A percentile compares a stretch with the other conserved stretches of the same genome.
Conservation (phyloP, 768 basidiomycete species). For the Roridomyces roridus region DNA sequence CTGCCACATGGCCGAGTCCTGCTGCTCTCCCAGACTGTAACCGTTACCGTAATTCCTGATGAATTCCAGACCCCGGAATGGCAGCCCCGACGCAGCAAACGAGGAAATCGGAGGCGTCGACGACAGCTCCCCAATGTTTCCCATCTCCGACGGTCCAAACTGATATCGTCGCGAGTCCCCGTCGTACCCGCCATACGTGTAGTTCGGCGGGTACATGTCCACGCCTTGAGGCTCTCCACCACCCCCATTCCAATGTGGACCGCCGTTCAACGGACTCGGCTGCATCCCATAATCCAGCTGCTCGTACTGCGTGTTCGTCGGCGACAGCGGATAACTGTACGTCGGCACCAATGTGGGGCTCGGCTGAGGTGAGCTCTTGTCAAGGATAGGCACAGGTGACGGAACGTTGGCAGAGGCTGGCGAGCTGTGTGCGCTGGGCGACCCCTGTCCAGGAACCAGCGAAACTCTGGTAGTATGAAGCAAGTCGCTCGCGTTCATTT, state of each 20-base stretch:
- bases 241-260: constrained; percentile 54
- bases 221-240: constrained; percentile 43
- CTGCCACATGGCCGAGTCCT: constrained; percentile 56
- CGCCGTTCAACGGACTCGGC: constrained; percentile 45
- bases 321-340: constrained; percentile 49
- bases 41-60: constrained; percentile 77
- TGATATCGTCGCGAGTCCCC: constrained; percentile 32
- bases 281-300: constrained; percentile 54
- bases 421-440: constrained; percentile 74
- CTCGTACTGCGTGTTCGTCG: constrained; percentile 61
- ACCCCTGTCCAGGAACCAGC: constrained; percentile 48
- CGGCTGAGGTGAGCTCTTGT: constrained; percentile 53
- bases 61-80: constrained; percentile 84
- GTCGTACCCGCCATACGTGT: constrained; percentile 48
- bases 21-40: constrained; percentile 54
- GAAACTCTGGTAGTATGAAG: constrained; percentile 60
- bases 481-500: constrained; percentile 46
- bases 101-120: constrained; percentile 66
- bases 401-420: constrained; percentile 76
- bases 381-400: constrained; percentile 65
- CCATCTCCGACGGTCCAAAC: constrained; percentile 45
- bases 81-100: constrained; percentile 77
- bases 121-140: constrained; percentile 49
- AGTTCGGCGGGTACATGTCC: constrained; percentile 50
- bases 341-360: constrained; percentile 59